phyloP scores from a whole-genome alignment of 441 rosid genomes.

The Gossypium trilobum region DNA sequence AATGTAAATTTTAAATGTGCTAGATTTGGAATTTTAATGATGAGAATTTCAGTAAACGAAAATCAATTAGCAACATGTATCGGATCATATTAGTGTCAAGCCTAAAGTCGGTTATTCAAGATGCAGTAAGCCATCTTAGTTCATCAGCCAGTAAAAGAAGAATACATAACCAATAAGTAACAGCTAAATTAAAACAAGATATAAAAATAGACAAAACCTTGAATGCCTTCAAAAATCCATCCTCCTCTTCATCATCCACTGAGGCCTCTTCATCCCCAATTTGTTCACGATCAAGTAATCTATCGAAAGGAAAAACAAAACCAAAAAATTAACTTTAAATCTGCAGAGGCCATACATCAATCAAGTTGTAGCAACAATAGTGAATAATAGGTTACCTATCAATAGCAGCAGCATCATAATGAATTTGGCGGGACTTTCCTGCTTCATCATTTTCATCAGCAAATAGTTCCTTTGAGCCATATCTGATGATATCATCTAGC shows the following conservation, averaged over 20 bases:
- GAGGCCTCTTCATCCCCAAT: slow-evolving; percentile 6
- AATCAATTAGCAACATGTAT: background rate
- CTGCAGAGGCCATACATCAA: background rate
- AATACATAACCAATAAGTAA: background rate
- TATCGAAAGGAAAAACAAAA: slow-evolving; percentile 22
- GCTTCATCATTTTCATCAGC: slow-evolving; percentile 92
- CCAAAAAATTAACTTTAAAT: background rate
- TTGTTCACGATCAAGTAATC: slow-evolving; percentile 21
- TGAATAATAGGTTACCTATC: slow-evolving; percentile 49
- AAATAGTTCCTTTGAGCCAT: slow-evolving; percentile 96
- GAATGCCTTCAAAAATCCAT: slow-evolving; percentile 14
- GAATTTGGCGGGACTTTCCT: slow-evolving; percentile 93
- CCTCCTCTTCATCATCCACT: slow-evolving; percentile 13
- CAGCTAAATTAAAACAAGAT: background rate
- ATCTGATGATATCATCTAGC: slow-evolving; percentile 93
- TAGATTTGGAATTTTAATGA: background rate
- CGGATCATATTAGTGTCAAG: background rate
- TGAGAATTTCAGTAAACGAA: background rate
- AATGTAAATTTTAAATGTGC: background rate
- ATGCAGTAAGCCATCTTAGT: background rate
- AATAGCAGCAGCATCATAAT: slow-evolving; percentile 89
- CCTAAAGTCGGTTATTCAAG: background rate
- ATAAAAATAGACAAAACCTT: slow-evolving; percentile 3
- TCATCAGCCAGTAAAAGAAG: background rate
- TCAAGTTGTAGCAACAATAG: background rate